phyloP scores from a whole-genome alignment of 2,329 filamentous ascomycete genomes.

The Aspergillus spinulosporus region DNA sequence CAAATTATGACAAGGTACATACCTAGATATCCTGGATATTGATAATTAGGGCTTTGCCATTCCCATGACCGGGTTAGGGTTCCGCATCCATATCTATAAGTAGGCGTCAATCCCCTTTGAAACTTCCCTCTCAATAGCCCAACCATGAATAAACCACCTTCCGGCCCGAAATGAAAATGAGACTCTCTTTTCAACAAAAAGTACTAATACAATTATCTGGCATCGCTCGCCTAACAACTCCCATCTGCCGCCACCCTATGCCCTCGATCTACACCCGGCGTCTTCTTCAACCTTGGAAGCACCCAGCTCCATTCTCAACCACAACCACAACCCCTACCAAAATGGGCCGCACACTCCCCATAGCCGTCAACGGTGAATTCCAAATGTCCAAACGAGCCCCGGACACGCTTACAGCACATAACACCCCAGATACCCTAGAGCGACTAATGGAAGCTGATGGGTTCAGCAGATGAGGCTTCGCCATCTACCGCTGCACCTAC shows the following conservation, averaged over 20 bases:
- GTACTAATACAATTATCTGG: background rate
- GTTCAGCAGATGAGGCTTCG: slow-evolving; percentile 12
- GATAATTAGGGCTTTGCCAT: background rate
- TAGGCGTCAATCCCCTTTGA: background rate
- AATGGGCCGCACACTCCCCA: background rate
- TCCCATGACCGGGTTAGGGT: background rate
- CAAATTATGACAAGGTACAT: background rate
- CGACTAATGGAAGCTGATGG: slow-evolving; percentile 43
- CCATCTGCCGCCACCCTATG: background rate
- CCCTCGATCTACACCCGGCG: background rate
- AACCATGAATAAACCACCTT: background rate
- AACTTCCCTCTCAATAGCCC: background rate
- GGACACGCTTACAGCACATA: background rate
- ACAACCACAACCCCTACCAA: background rate
- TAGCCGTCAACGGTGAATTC: background rate
- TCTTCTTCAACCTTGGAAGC: background rate
- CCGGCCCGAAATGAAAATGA: background rate
- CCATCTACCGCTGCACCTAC: slow-evolving; percentile 18
- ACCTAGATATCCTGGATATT: background rate
- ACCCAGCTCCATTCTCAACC: background rate
- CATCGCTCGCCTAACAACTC: no score
- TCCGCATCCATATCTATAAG: background rate
- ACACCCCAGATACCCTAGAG: background rate
- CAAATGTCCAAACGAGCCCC: slow-evolving; percentile 2
- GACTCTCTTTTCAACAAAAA: background rate